Percentiles rank a stretch among this genome's conserved stretches.
Evolutionary conservation across 2,329 filamentous ascomycete genomes (phyloP).

Genomic region (Claviceps capensis): DNA sequence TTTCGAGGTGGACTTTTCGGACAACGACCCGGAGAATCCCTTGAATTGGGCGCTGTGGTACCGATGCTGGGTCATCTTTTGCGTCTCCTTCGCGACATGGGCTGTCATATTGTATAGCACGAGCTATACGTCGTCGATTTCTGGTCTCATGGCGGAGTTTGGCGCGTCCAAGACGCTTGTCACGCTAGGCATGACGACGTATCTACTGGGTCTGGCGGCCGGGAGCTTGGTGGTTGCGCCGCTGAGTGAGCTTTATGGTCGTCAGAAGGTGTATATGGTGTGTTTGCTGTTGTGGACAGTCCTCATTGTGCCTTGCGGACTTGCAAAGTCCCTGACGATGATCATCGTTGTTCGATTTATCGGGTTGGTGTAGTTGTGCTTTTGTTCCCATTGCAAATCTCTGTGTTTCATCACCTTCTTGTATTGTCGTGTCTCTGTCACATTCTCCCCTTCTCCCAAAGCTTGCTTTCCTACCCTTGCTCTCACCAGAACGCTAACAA

Average conservation of each 20-base stretch:
- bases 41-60: conserved; percentile 50
- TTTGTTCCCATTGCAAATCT: conserved; percentile 2
- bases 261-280: conserved; percentile 53
- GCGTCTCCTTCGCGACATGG: conserved; percentile 32
- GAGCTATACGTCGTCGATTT: conserved; percentile 59
- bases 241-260: conserved; percentile 56
- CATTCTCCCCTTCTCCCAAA: background rate
- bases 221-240: conserved; percentile 65
- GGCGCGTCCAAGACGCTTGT: conserved; percentile 43
- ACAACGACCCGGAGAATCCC: conserved; percentile 50
- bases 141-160: conserved; percentile 57
- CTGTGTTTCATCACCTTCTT: background rate
- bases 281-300: conserved; percentile 52
- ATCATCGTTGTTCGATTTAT: conserved; percentile 65
- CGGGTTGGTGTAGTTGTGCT: conserved; percentile 29
- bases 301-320: conserved; percentile 56
- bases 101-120: conserved; percentile 60
- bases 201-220: conserved; percentile 58
- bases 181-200: conserved; percentile 65
- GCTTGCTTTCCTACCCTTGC: background rate
- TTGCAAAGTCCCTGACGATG: conserved; percentile 52
- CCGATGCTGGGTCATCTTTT: conserved; percentile 29
- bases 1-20: conserved; percentile 62
- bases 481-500: background rate
- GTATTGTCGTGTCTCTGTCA: background rate